Evolutionary conservation across 139 green algal genomes (phyloP).

Genomic region (Chlamydomonas applanata): DNA sequence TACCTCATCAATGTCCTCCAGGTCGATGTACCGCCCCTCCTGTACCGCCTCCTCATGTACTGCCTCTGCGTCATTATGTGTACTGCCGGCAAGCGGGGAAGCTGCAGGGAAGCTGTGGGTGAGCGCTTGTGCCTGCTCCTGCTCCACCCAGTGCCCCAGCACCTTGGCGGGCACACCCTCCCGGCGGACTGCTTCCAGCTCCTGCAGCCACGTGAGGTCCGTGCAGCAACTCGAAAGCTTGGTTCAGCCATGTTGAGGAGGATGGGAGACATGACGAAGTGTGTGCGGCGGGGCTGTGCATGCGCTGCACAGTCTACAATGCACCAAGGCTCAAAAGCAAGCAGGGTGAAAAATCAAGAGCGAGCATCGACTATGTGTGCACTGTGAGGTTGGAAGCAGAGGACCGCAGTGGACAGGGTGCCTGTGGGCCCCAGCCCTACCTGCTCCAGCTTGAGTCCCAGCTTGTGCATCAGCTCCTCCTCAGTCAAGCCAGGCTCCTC

Average conservation of each 20-base stretch:
- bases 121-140: slow-evolving; percentile 13
- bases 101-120: not conserved
- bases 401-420: too few relatives aligned
- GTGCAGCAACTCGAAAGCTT: slow-evolving; percentile 6
- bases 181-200: not conserved
- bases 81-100: not conserved
- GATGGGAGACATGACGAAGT: too few relatives aligned
- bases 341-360: too few relatives aligned
- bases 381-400: too few relatives aligned
- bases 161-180: slow-evolving; percentile 10
- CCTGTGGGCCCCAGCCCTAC: slow-evolving; percentile 30
- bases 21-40: not conserved
- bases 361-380: too few relatives aligned
- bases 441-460: slow-evolving; percentile 66
- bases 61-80: not conserved
- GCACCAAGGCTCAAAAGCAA: slow-evolving; percentile 12
- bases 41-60: not conserved
- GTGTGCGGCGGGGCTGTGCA: too few relatives aligned
- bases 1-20: slow-evolving; percentile 28
- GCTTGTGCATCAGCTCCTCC: slow-evolving; percentile 40
- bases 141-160: slow-evolving; percentile 17
- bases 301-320: slow-evolving; percentile 12
- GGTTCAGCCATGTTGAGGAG: too few relatives aligned
- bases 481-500: slow-evolving; percentile 30
- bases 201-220: slow-evolving; percentile 20